Conservation (phyloP, 371 early-diverging fungal species). For the Dichotomocladium elegans region DNA sequence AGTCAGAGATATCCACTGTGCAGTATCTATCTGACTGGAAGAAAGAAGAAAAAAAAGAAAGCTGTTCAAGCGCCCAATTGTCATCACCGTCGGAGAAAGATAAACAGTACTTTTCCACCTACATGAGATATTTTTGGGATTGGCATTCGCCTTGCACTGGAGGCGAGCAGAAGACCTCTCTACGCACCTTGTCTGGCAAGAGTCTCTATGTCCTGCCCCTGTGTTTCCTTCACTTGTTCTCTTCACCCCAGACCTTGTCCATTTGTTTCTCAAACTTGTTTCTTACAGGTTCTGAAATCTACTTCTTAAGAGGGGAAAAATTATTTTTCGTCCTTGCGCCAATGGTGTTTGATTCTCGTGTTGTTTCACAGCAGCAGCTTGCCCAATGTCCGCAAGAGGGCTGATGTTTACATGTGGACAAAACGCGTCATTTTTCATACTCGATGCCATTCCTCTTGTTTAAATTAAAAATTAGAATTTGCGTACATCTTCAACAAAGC, state of each 20-base stretch:
- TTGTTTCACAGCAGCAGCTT: not conserved
- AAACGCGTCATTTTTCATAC: too few species aligned
- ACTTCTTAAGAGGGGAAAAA: not conserved
- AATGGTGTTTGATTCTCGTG: not conserved
- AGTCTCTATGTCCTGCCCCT: not conserved
- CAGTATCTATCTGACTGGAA: not conserved
- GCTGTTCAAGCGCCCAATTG: not conserved
- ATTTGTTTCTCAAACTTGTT: not conserved
- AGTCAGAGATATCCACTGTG: too few species aligned
- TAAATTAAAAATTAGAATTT: too few species aligned
- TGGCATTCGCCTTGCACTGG: too few species aligned
- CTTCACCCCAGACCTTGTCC: not conserved
- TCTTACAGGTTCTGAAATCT: not conserved
- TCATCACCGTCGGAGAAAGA: not conserved
- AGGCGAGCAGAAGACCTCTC: not conserved
- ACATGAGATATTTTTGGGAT: not conserved
- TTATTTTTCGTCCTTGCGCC: not conserved
- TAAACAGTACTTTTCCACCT: not conserved
- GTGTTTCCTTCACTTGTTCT: not conserved
- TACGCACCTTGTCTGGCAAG: not conserved
- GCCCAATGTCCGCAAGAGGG: not conserved
- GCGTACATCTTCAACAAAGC: too few species aligned
- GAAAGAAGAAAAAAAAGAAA: not conserved
- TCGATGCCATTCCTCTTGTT: too few species aligned
- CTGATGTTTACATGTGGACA: too few species aligned